Percentiles rank a stretch among this genome's conserved stretches.
Conservation (phyloP, 768 basidiomycete species). For the Sistotremastrum niveocremeum region DNA sequence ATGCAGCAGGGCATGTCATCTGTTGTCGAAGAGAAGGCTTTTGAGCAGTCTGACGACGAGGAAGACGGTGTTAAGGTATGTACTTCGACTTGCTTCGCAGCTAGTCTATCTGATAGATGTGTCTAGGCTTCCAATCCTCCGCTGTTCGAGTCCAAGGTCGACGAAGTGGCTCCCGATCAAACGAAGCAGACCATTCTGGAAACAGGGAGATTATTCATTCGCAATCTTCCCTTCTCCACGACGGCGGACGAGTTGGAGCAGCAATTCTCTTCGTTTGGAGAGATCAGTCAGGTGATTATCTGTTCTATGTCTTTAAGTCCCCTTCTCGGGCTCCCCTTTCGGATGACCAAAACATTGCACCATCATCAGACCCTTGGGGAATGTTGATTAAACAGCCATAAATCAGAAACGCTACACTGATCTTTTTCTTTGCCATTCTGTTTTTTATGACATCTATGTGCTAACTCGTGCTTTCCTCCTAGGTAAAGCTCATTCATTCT, state of each 20-base stretch:
- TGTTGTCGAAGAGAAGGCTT: slow-evolving; percentile 29
- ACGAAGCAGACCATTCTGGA: slow-evolving; percentile 41
- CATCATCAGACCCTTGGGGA: no score
- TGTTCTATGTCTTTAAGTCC: background rate
- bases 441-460: no score
- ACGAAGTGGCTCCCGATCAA: slow-evolving; percentile 11
- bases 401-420: no score
- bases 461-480: no score
- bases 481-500: no score
- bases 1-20: slow-evolving; percentile 34
- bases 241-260: slow-evolving; percentile 54
- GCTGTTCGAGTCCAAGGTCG: slow-evolving; percentile 1
- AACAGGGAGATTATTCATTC: slow-evolving; percentile 76
- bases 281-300: slow-evolving; percentile 57
- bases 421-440: no score
- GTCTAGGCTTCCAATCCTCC: background rate
- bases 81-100: background rate
- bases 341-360: no score
- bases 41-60: slow-evolving; percentile 52
- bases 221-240: slow-evolving; percentile 87
- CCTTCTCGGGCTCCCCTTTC: no score
- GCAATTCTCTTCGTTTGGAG: slow-evolving; percentile 57
- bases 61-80: slow-evolving; percentile 12
- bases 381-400: no score
- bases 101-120: background rate